Conservation (phyloP, 768 basidiomycete species). For the Macrolepiota albuminosa region DNA sequence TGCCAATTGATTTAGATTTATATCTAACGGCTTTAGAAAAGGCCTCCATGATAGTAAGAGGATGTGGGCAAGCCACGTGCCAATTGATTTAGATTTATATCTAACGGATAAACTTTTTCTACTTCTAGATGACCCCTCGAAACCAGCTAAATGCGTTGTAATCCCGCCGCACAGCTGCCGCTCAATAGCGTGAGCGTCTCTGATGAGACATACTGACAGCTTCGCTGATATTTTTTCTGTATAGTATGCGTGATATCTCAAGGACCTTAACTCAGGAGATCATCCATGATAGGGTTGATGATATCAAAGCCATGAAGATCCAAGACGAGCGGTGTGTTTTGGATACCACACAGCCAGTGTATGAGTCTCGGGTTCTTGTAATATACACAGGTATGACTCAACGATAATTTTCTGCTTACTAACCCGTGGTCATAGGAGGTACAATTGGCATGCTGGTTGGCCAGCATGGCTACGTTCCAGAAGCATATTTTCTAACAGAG, state of each 20-base stretch:
- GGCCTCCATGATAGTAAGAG: slow-evolving; percentile 30
- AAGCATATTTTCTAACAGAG: slow-evolving; percentile 84
- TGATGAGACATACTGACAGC: background rate
- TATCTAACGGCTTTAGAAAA: slow-evolving; percentile 25
- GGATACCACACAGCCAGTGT: slow-evolving; percentile 45
- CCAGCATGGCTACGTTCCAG: slow-evolving; percentile 74
- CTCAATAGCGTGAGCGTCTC: background rate
- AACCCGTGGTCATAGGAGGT: slow-evolving; percentile 41
- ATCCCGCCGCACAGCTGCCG: background rate
- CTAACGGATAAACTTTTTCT: background rate
- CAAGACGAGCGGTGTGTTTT: slow-evolving; percentile 25
- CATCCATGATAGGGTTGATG: background rate
- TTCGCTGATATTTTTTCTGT: background rate
- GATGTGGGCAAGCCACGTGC: slow-evolving; percentile 23
- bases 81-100: background rate
- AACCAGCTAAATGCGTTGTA: background rate
- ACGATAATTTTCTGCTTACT: background rate
- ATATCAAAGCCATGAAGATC: background rate
- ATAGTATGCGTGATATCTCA: background rate
- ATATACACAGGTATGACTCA: slow-evolving; percentile 65
- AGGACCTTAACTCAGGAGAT: background rate
- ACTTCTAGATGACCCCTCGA: background rate
- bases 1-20: slow-evolving; percentile 8
- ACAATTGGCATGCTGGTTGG: slow-evolving; percentile 88
- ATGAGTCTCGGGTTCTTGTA: slow-evolving; percentile 79